Evolutionary conservation across 345 rosid genomes (phyloP).

Genomic region (Citrus mangshanensis): DNA sequence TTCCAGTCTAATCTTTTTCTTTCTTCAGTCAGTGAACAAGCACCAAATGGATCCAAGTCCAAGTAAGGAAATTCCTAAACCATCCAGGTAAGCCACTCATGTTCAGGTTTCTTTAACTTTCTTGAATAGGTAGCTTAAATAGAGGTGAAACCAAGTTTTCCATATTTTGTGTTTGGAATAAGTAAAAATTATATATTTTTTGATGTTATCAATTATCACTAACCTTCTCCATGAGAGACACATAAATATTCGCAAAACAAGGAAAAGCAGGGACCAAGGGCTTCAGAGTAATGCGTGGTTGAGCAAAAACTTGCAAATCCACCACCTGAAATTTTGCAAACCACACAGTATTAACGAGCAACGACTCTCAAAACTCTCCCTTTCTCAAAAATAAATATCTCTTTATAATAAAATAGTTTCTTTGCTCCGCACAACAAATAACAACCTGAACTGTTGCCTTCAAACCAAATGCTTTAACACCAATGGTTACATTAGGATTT

Average conservation of each 20-base stretch:
- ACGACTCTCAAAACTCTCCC: background rate
- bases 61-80: background rate
- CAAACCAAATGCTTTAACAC: constrained; percentile 85
- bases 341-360: constrained; percentile 10
- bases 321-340: constrained; percentile 51
- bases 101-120: background rate
- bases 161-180: background rate
- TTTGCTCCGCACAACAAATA: constrained; percentile 1
- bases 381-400: background rate
- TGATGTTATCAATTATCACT: constrained; percentile 10
- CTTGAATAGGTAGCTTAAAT: background rate
- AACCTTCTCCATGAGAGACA: constrained; percentile 97
- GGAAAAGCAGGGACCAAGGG: constrained; percentile 95
- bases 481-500: constrained; percentile 75
- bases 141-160: background rate
- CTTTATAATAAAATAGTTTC: background rate
- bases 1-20: background rate
- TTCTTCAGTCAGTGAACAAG: constrained; percentile 1
- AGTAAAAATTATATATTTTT: background rate
- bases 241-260: constrained; percentile 81
- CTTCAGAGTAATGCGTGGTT: constrained; percentile 90
- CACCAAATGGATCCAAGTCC: background rate
- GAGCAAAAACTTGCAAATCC: constrained; percentile 89
- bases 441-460: constrained; percentile 91
- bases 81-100: background rate